A percentile compares a stretch with the other conserved stretches of the same genome.
phyloP scores from a whole-genome alignment of 805 yeast genomes.

The Metschnikowia hibisci region DNA sequence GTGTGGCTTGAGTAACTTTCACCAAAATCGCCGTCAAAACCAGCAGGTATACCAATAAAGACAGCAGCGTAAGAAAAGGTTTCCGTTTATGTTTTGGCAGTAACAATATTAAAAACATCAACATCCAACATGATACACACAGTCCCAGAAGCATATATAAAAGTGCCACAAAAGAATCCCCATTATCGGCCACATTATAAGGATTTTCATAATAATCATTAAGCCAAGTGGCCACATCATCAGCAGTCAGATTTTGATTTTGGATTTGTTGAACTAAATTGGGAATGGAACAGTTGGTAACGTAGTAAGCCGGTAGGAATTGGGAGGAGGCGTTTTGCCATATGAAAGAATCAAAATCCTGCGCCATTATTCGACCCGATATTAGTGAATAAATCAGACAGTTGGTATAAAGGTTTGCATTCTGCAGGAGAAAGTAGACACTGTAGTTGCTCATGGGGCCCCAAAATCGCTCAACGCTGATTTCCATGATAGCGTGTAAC shows the following conservation, averaged over 20 bases:
- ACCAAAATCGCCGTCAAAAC: conserved; percentile 50
- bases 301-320: conserved; percentile 41
- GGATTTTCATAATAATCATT: conserved; percentile 17
- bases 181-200: conserved; percentile 31
- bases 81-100: conserved; percentile 48
- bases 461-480: neutral
- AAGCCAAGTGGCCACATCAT: conserved; percentile 14
- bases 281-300: conserved; percentile 43
- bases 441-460: conserved; percentile 18
- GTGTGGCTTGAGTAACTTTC: conserved; percentile 43
- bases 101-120: conserved; percentile 52
- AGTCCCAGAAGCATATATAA: conserved; percentile 52
- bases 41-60: conserved; percentile 55
- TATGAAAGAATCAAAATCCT: conserved; percentile 17
- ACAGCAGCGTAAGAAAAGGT: conserved; percentile 53
- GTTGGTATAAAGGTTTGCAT: conserved; percentile 30
- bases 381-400: conserved; percentile 39
- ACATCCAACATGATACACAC: conserved; percentile 68
- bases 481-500: neutral
- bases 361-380: conserved; percentile 26
- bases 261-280: conserved; percentile 33
- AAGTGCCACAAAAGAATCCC: conserved; percentile 42
- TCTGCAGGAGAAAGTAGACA: conserved; percentile 17
- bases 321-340: conserved; percentile 13
- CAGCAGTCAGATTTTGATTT: conserved; percentile 6